A percentile compares a stretch with the other conserved stretches of the same genome.
Conservation (phyloP, 208 protist species). For the Acanthamoeba royreba region DNA sequence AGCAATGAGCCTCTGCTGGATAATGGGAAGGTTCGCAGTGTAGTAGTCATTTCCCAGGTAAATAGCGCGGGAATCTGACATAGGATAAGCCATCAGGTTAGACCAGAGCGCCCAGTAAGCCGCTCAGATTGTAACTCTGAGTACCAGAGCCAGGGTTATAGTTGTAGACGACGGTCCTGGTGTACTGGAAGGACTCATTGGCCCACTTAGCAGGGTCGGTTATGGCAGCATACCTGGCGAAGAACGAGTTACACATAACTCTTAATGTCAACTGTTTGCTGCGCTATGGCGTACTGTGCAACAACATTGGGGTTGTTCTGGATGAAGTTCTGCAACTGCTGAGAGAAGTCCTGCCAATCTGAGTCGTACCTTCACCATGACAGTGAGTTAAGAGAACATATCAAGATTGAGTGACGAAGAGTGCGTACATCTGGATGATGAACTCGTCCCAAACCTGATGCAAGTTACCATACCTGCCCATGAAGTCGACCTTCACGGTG, state of each 20-base stretch:
- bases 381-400: background rate
- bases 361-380: background rate
- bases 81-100: background rate
- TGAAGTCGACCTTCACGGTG: slow-evolving; percentile 47
- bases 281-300: background rate
- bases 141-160: background rate
- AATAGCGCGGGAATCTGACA: background rate
- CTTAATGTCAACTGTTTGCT: background rate
- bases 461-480: slow-evolving; percentile 38
- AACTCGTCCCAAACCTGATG: slow-evolving; percentile 46
- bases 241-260: background rate
- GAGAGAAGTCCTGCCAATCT: background rate
- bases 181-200: slow-evolving; percentile 26
- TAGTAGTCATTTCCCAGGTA: slow-evolving; percentile 23
- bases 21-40: slow-evolving; percentile 8
- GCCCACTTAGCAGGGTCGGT: background rate
- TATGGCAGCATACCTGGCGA: background rate
- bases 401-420: background rate
- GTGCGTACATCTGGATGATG: slow-evolving; percentile 21
- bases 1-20: slow-evolving; percentile 32
- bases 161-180: slow-evolving; percentile 5
- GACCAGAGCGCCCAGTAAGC: background rate
- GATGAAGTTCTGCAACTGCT: slow-evolving; percentile 2
- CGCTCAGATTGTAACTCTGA: background rate
- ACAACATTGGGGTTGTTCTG: background rate